Evolutionary conservation across 768 basidiomycete species (phyloP).

Genomic region (Pleurotus salmoneostramineus): DNA sequence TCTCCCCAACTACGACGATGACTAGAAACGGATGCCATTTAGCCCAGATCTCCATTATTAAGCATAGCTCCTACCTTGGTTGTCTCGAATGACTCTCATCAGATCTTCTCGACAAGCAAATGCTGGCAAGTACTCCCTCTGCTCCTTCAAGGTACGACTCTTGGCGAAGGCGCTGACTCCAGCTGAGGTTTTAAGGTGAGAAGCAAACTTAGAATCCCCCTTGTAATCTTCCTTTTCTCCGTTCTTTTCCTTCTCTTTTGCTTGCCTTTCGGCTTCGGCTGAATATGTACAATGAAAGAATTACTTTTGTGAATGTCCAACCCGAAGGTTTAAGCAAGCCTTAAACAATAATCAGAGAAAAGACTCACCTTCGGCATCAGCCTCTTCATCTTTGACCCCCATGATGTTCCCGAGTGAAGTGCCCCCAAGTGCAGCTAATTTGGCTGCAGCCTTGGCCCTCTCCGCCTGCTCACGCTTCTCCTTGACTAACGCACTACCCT

Average conservation of each 20-base stretch:
- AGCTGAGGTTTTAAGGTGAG: slow-evolving; percentile 77
- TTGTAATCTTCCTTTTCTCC: slow-evolving; percentile 72
- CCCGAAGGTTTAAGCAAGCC: slow-evolving; percentile 31
- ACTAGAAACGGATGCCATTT: slow-evolving; percentile 42
- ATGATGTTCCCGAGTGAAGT: slow-evolving; percentile 96
- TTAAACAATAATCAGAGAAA: slow-evolving; percentile 13
- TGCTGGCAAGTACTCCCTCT: slow-evolving; percentile 94
- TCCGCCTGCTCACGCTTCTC: slow-evolving; percentile 97
- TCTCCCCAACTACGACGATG: slow-evolving; percentile 95
- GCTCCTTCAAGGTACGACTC: slow-evolving; percentile 84
- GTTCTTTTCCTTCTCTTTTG: slow-evolving; percentile 44
- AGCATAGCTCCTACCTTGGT: slow-evolving; percentile 63
- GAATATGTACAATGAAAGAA: slow-evolving; percentile 26
- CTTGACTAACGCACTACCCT: slow-evolving; percentile 91
- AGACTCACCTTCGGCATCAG: slow-evolving; percentile 82
- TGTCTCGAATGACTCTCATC: slow-evolving; percentile 84
- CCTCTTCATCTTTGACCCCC: slow-evolving; percentile 95
- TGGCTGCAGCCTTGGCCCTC: slow-evolving; percentile 93
- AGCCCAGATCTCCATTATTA: not conserved
- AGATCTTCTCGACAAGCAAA: slow-evolving; percentile 96
- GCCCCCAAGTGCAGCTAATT: slow-evolving; percentile 87
- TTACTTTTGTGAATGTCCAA: slow-evolving; percentile 79
- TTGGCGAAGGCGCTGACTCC: slow-evolving; percentile 82
- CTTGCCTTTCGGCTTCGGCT: slow-evolving; percentile 49
- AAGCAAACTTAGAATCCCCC: slow-evolving; percentile 96